Base-by-base conservation (phyloP, 305 asterid genomes). In the Fraxinus xanthoxyloides region DNA sequence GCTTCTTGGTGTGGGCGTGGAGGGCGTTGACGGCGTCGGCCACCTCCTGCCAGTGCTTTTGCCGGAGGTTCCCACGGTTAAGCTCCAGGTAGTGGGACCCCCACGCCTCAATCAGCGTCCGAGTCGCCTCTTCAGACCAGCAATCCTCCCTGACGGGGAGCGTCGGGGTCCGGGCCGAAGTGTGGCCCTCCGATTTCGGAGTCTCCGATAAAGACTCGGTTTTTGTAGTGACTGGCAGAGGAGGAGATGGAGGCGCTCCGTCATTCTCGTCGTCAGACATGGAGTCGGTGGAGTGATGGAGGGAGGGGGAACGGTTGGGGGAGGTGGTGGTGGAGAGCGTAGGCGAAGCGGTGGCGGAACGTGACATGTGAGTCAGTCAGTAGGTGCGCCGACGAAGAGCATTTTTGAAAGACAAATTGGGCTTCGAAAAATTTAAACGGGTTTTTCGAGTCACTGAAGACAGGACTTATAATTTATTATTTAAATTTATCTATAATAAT, bases 21-120 rank as follows among this genome's bases (percentile, higher is more conserved):
- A 74, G 67, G 67, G 89, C 85, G 94, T 94, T 95, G 89, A 95
- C 98, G 91, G 93, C 90, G 88, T 91, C 95, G 83, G 97, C 94
- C 77, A 95, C 97, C 83, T 90, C 91, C 78, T 89, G 94, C 99
- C 98, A 94, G 88, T 94, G 97, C 79, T 90, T 90, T 78, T 87
- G 98, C 8, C 97, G 93, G 87, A 95, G 99, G 80, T 90, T 94
- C 9, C 99, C 97, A 46, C 96, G 91, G 86, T 95, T 94, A 7
- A 95, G 98, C 43, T 87, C 84, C 2, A 94, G 84, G 88, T 86
- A 91, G 78, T 87, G 97, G 78, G 86, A 75, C 43, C 99, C 99
- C 99, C 99, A 95, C 2, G 93, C 90, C 6, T 89, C 91, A 72
- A 95, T 87, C 83, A 95, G 92, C 19, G 98, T 93, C n/a, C 89